Conservation (phyloP, 2,329 filamentous ascomycete species). For the Neopestalotiopsis clavispora region DNA sequence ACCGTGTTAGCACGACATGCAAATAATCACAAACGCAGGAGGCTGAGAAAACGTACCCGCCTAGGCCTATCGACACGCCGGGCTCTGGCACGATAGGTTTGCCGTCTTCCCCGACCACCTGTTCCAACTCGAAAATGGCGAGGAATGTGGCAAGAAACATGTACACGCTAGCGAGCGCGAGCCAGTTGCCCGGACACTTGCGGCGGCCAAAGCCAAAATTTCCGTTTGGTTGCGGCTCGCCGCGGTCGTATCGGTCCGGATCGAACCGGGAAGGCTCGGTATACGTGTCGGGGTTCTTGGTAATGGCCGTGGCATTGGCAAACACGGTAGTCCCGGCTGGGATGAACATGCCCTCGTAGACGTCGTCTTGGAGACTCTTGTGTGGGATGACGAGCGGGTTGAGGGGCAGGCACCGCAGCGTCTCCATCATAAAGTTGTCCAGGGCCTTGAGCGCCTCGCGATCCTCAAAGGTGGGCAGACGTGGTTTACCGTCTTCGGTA, state of each 20-base stretch:
- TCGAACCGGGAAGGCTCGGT: conserved; percentile 47
- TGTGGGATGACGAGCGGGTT: conserved; percentile 48
- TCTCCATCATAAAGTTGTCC: conserved; percentile 37
- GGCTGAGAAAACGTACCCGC: conserved; percentile 18
- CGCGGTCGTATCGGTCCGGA: conserved; percentile 47
- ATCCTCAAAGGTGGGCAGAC: conserved; percentile 41
- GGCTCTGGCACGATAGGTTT: conserved; percentile 20
- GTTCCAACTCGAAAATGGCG: conserved; percentile 41
- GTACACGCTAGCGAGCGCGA: conserved; percentile 52
- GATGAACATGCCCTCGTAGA: conserved; percentile 56
- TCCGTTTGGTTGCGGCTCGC: conserved; percentile 51
- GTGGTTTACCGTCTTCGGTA: conserved; percentile 11
- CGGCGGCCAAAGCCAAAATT: conserved; percentile 59
- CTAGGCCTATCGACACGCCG: conserved; percentile 21
- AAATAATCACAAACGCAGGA: not conserved
- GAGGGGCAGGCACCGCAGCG: conserved; percentile 34
- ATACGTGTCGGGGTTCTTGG: conserved; percentile 45
- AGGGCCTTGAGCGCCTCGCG: conserved; percentile 35
- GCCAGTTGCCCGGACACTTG: conserved; percentile 53
- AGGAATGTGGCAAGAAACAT: conserved; percentile 46
- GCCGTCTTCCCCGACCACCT: conserved; percentile 38
- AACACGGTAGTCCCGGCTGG: conserved; percentile 55
- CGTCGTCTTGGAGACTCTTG: conserved; percentile 48
- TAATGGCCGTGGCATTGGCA: conserved; percentile 51
- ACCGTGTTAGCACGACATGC: not conserved